Evolutionary conservation across 345 rosid genomes (phyloP).

Genomic region (Lumnitzera racemosa): DNA sequence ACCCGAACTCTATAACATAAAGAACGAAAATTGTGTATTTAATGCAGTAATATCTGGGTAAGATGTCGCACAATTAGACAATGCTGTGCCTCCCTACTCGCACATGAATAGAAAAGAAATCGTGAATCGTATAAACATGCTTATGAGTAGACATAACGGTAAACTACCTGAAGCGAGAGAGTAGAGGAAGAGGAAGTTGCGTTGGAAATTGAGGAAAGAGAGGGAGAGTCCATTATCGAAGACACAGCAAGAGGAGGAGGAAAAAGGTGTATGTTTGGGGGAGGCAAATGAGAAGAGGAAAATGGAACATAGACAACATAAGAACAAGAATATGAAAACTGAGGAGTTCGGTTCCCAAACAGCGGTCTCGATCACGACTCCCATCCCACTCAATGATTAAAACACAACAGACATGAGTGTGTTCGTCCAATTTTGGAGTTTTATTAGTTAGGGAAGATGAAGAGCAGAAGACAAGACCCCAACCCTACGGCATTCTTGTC

Average conservation of each 20-base stretch:
- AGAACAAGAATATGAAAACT: conserved; percentile 47
- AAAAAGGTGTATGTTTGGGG: conserved; percentile 5
- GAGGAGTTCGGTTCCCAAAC: conserved; percentile 65
- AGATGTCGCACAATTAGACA: not conserved
- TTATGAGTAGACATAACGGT: not conserved
- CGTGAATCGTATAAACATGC: not conserved
- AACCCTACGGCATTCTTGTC: no score
- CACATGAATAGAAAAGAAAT: not conserved
- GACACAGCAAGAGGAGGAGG: conserved; percentile 18
- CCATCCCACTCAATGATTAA: conserved; percentile 27
- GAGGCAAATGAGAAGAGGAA: conserved; percentile 41
- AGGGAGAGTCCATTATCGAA: conserved; percentile 43
- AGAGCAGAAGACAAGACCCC: no score
- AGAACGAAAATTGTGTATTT: not conserved
- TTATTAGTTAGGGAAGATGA: no score
- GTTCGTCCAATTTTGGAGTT: no score
- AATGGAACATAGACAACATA: conserved; percentile 44
- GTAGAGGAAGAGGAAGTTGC: conserved; percentile 55
- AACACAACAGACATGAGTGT: no score
- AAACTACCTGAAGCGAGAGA: conserved; percentile 68
- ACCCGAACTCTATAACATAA: not conserved
- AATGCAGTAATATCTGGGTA: not conserved
- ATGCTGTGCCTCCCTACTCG: not conserved
- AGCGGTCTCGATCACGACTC: conserved; percentile 53
- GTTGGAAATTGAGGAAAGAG: conserved; percentile 49